A percentile compares a stretch with the other conserved stretches of the same genome.
Evolutionary conservation across 306 rosid species (phyloP).

Genomic region (Medicago arabica): DNA sequence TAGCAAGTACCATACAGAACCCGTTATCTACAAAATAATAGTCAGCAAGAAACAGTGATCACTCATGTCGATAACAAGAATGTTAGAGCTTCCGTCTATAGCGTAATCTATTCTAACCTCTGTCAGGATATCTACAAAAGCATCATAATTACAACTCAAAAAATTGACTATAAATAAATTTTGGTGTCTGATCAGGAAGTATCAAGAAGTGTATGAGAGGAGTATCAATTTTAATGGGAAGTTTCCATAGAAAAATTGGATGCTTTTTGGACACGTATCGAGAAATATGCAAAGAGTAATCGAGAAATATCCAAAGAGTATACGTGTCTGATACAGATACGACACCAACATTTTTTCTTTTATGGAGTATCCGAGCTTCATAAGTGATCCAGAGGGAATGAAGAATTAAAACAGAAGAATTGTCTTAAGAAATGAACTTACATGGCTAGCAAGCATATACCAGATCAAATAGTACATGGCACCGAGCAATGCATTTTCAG

Average conservation of each 20-base stretch:
- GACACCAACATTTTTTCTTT: neutral
- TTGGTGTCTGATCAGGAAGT: neutral
- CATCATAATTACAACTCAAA: neutral
- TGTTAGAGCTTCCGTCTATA: neutral
- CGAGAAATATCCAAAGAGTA: neutral
- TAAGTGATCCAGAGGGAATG: constrained; percentile 7
- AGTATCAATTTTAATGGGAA: neutral
- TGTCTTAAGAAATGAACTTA: constrained; percentile 45
- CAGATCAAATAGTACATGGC: constrained; percentile 86
- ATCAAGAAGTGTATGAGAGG: neutral
- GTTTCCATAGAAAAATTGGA: neutral
- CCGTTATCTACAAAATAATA: constrained; percentile 59
- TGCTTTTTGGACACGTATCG: neutral
- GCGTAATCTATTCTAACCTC: neutral
- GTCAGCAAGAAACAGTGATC: neutral
- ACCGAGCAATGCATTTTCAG: constrained; percentile 85
- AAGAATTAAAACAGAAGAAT: constrained; percentile 22
- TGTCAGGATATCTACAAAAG: neutral
- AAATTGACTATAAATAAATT: neutral
- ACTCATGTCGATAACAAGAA: neutral
- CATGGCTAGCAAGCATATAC: constrained; percentile 91
- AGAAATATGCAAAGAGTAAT: no score
- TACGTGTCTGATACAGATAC: neutral
- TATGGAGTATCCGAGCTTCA: neutral
- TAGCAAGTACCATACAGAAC: constrained; percentile 86